A percentile compares a stretch with the other conserved stretches of the same genome.
These are phyloP conservation scores for Penicillium paneum DNA, from an alignment of 2,329 filamentous ascomycete genomes.

Conservation along the genomic window DNA sequence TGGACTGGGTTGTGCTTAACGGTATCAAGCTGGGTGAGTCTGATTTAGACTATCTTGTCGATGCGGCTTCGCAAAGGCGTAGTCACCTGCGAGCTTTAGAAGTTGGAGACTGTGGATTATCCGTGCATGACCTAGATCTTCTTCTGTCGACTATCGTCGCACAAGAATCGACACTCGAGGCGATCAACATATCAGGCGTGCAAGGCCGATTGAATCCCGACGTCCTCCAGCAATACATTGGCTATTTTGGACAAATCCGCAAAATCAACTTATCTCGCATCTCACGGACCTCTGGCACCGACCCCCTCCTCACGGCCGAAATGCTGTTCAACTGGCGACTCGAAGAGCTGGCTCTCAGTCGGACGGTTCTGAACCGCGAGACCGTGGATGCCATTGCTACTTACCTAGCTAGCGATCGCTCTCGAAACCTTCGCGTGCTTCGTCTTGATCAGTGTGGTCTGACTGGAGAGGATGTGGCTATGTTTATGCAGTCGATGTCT, in stretches of 20 bases:
- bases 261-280: constrained; percentile 65
- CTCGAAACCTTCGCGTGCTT: constrained; percentile 59
- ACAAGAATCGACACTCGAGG: constrained; percentile 65
- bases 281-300: constrained; percentile 59
- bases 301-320: constrained; percentile 63
- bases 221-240: constrained; percentile 64
- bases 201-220: constrained; percentile 62
- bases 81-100: constrained; percentile 67
- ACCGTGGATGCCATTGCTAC: constrained; percentile 64
- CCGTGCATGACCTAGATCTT: constrained; percentile 52
- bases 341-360: constrained; percentile 63
- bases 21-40: constrained; percentile 68
- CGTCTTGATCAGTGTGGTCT: constrained; percentile 65
- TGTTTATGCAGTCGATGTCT: constrained; percentile 63
- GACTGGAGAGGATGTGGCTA: constrained; percentile 62
- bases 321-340: constrained; percentile 65
- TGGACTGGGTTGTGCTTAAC: constrained; percentile 68
- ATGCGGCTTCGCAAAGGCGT: constrained; percentile 62
- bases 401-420: constrained; percentile 61
- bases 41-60: constrained; percentile 64
- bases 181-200: constrained; percentile 65
- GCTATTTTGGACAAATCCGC: constrained; percentile 63
- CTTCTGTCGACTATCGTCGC: constrained; percentile 62
- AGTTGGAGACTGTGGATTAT: constrained; percentile 59
- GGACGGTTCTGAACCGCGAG: constrained; percentile 59